A percentile compares a stretch with the other conserved stretches of the same genome.
These are phyloP conservation scores for Termitomyces sp. DNA, from an alignment of 768 basidiomycete genomes.

Conservation along the genomic window DNA sequence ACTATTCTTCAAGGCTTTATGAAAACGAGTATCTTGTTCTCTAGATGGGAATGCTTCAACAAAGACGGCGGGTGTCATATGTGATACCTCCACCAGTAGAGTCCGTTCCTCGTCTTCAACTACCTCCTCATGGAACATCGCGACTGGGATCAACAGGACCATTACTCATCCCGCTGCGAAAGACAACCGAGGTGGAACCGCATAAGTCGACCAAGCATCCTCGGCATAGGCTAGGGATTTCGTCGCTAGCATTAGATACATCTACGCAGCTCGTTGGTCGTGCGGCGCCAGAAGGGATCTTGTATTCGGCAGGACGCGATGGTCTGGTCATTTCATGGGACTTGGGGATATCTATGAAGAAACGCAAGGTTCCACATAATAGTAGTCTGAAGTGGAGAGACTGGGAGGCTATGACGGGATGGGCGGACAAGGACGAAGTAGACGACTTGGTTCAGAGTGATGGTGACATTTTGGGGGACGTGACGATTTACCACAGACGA, in stretches of 20 bases:
- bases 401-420: constrained; percentile 85
- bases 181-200: constrained; percentile 18
- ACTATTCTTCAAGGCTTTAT: background rate
- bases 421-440: constrained; percentile 70
- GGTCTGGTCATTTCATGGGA: constrained; percentile 89
- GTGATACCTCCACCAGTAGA: constrained; percentile 72
- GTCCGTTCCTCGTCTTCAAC: constrained; percentile 56
- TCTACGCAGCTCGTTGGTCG: constrained; percentile 71
- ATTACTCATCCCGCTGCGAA: constrained; percentile 44
- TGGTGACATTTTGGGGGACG: constrained; percentile 76
- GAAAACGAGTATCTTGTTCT: background rate
- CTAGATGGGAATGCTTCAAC: constrained; percentile 31
- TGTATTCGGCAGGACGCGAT: constrained; percentile 88
- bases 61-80: constrained; percentile 77
- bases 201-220: constrained; percentile 43
- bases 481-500: constrained; percentile 27
- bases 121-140: constrained; percentile 61
- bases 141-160: constrained; percentile 69
- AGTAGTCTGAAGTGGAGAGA: constrained; percentile 16
- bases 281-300: constrained; percentile 72
- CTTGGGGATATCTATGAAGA: constrained; percentile 61
- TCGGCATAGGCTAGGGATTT: constrained; percentile 83
- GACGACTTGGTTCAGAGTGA: constrained; percentile 57
- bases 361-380: constrained; percentile 27
- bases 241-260: constrained; percentile 82